Conservation (phyloP, 2,329 filamentous ascomycete species). For the Pyricularia sp. region DNA sequence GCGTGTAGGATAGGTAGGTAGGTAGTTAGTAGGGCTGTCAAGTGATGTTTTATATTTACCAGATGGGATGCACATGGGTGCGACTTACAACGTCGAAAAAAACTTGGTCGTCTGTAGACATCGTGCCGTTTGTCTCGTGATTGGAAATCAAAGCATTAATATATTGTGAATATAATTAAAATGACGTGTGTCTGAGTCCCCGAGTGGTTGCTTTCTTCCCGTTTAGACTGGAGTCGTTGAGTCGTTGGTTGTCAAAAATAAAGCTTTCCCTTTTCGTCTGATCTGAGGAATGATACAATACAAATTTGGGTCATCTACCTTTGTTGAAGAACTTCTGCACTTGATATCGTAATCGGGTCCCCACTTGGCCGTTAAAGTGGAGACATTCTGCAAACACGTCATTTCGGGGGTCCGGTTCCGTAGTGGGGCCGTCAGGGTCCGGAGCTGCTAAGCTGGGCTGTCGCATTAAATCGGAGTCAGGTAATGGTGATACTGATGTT, state of each 20-base stretch:
- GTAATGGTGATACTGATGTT: not conserved
- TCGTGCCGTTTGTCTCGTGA: constrained; percentile 28
- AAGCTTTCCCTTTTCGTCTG: not conserved
- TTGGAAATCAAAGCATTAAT: not conserved
- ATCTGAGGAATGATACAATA: not conserved
- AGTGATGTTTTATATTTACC: constrained; percentile 1
- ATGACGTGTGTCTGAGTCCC: not conserved
- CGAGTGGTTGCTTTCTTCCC: not conserved
- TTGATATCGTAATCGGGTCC: not conserved
- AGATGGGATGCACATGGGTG: not conserved
- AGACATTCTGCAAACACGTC: not conserved
- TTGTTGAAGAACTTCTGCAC: not conserved
- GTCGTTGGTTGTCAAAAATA: not conserved
- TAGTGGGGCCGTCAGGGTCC: not conserved
- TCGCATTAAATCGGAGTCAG: not conserved
- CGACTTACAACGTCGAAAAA: constrained; percentile 64
- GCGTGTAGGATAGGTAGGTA: not conserved
- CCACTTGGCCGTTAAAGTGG: not conserved
- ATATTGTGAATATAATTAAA: not conserved
- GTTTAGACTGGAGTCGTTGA: not conserved
- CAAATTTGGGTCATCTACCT: not conserved
- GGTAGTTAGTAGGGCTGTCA: not conserved
- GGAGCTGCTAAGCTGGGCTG: not conserved
- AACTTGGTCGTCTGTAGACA: constrained; percentile 73
- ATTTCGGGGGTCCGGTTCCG: not conserved